A percentile compares a stretch with the other conserved stretches of the same genome.
These are phyloP conservation scores for Chalciporus chontae DNA, from an alignment of 768 basidiomycete genomes.

Conservation along the genomic window DNA sequence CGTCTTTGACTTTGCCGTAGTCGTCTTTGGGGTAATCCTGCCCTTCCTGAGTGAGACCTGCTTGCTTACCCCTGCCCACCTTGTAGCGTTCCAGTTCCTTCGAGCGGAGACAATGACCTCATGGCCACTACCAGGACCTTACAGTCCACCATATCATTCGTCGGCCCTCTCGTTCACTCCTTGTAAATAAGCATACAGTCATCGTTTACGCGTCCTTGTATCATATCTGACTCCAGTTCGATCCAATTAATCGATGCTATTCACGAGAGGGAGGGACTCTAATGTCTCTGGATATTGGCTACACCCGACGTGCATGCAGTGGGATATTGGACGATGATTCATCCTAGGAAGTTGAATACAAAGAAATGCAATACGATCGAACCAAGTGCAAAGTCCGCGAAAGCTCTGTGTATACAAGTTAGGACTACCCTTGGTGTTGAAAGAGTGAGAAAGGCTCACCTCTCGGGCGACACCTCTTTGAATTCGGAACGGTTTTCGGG, in stretches of 20 bases:
- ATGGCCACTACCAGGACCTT: not conserved
- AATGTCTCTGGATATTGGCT: too few relatives aligned
- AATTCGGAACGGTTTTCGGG: constrained; percentile 79
- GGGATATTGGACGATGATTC: constrained; percentile 9
- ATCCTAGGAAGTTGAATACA: constrained; percentile 98
- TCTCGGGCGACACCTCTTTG: constrained; percentile 89
- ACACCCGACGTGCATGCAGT: too few relatives aligned
- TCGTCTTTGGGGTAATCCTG: constrained; percentile 65
- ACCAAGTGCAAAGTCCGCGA: constrained; percentile 94
- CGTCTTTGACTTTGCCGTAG: constrained; percentile 81
- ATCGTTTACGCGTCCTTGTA: constrained; percentile 10
- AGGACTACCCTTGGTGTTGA: not conserved
- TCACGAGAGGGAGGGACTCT: not conserved
- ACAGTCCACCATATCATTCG: not conserved
- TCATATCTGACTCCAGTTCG: constrained; percentile 2
- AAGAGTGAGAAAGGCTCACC: constrained; percentile 46
- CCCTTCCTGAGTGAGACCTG: not conserved
- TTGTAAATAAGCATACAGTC: not conserved
- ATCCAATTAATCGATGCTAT: not conserved
- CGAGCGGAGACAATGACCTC: constrained; percentile 42
- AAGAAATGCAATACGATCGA: constrained; percentile 97
- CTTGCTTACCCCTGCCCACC: constrained; percentile 1
- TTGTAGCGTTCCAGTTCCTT: constrained; percentile 69
- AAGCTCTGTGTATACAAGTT: constrained; percentile 59
- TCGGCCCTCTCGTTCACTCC: not conserved